Base-by-base conservation (phyloP, 2,329 filamentous ascomycete genomes). In the Fusarium zealandicum region DNA sequence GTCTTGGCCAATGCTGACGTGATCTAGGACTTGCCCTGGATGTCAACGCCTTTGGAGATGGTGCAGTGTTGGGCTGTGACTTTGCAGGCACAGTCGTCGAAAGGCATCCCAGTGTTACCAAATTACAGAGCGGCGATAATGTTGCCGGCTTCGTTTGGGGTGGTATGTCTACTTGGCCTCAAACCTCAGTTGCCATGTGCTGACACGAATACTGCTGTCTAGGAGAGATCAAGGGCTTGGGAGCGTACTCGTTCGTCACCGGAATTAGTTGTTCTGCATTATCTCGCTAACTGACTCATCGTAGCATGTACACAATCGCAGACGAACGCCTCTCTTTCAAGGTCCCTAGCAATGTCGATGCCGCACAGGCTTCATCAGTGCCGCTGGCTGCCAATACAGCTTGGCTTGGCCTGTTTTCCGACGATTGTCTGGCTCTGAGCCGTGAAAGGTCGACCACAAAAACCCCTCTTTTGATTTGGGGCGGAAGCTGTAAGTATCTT, bases 321-420 rank as follows among this genome's bases (percentile, higher is more conserved):
- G 74, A 78, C 12, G 70, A 78, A 30, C 56, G 60, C 3, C 72
- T 78, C 18, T 73, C 68, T 14, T 78, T 76, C 58, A 71, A 72
- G 3, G 42, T 78, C 0, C 74, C 77, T 0, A 7, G 17, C 3
- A 51, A 36, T 0, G 64, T 74, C 1, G 33, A 60, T 0, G 52
- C 33, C 0, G 67, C 66, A 2, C 53, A 74, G 18, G 75, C 73
- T 1, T 68, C 64, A 1, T 74, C 76, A 0, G 50, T 78, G 1
- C 73, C 76, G 0, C 53, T 78, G 1, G 76, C 75, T 0, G 67
- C 68, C 0, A 63, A 67, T 1, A 78, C 76, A 0, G 63, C 75
- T 0, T 75, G 69, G 71, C 69, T 77, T 3, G 73, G 73, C 0
- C 50, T 77, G 0, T 78, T 75, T 28, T 76, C 74, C 0, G 64